phyloP scores from a whole-genome alignment of 805 yeast species.

The Wickerhamomyces strasburgensis region DNA sequence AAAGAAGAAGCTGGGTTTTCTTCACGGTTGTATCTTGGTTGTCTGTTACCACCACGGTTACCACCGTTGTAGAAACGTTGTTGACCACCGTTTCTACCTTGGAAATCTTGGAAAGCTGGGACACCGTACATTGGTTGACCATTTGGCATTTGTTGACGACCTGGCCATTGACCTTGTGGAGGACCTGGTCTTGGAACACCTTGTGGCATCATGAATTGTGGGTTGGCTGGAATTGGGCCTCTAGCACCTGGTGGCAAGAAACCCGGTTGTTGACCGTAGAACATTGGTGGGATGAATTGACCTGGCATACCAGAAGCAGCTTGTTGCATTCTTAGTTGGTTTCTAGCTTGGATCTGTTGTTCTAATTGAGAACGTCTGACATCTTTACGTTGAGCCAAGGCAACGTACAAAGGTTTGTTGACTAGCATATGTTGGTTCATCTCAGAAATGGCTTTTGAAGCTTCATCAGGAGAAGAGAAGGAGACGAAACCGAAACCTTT shows the following conservation, averaged over 20 bases:
- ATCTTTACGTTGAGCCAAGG: constrained; percentile 97
- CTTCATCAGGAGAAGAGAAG: constrained; percentile 97
- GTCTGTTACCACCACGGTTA: constrained; percentile 36
- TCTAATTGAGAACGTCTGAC: constrained; percentile 95
- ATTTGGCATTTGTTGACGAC: constrained; percentile 55
- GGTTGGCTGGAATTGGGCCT: constrained; percentile 80
- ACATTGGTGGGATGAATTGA: constrained; percentile 79
- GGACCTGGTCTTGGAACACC: constrained; percentile 63
- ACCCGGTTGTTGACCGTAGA: constrained; percentile 65
- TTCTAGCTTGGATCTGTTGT: constrained; percentile 97
- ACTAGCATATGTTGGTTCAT: constrained; percentile 96
- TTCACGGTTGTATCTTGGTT: constrained; percentile 33
- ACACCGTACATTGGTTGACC: constrained; percentile 86
- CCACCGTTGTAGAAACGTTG: constrained; percentile 40
- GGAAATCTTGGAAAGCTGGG: constrained; percentile 69
- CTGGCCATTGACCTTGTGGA: constrained; percentile 60
- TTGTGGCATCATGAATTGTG: constrained; percentile 67
- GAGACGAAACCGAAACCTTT: constrained; percentile 99
- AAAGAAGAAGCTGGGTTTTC: constrained; percentile 34
- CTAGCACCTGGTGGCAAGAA: constrained; percentile 81
- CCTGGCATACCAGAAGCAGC: constrained; percentile 83
- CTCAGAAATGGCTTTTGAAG: constrained; percentile 95
- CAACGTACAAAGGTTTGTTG: constrained; percentile 96
- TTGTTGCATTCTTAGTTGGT: constrained; percentile 97
- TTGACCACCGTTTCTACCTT: constrained; percentile 42